Evolutionary conservation across 1,284 basidiomycete species (phyloP).

Genomic region (Ceratobasidium theobromae): DNA sequence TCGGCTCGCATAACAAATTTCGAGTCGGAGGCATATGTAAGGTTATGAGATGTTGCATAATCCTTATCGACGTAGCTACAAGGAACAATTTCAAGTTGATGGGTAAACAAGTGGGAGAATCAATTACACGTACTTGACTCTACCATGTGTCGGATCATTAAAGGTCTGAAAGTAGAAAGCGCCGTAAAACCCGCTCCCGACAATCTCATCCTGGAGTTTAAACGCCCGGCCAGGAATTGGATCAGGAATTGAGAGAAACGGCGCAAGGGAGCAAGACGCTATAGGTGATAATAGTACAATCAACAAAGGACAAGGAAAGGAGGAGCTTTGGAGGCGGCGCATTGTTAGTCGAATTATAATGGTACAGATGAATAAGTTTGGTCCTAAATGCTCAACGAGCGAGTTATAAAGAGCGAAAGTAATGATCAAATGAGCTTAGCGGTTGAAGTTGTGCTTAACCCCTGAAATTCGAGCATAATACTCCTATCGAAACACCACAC

Average conservation of each 20-base stretch:
- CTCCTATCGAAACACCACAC: no score
- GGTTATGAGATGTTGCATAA: conserved; percentile 46
- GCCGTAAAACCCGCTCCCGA: conserved; percentile 51
- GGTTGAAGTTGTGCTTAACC: no score
- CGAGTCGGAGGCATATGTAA: conserved; percentile 47
- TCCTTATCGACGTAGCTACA: conserved; percentile 38
- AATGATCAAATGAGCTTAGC: no score
- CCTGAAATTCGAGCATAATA: no score
- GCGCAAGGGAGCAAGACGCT: not conserved
- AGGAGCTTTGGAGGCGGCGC: no score
- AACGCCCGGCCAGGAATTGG: conserved; percentile 3
- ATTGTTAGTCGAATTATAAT: no score
- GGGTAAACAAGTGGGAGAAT: not conserved
- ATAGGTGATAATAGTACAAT: not conserved
- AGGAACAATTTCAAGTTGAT: not conserved
- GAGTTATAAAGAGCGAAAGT: no score
- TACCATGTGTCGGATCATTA: conserved; percentile 58
- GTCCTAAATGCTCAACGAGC: no score
- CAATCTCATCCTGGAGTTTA: conserved; percentile 32
- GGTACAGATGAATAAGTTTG: no score
- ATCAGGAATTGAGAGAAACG: not conserved
- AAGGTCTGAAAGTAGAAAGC: conserved; percentile 51
- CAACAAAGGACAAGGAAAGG: not conserved
- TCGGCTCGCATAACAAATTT: conserved; percentile 59
- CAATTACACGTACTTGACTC: conserved; percentile 52